Evolutionary conservation across 352 stramenopile genomes (phyloP), one percentile per base, ranked within the genome.

Genomic region (Phytopythium oedochilum): DNA sequence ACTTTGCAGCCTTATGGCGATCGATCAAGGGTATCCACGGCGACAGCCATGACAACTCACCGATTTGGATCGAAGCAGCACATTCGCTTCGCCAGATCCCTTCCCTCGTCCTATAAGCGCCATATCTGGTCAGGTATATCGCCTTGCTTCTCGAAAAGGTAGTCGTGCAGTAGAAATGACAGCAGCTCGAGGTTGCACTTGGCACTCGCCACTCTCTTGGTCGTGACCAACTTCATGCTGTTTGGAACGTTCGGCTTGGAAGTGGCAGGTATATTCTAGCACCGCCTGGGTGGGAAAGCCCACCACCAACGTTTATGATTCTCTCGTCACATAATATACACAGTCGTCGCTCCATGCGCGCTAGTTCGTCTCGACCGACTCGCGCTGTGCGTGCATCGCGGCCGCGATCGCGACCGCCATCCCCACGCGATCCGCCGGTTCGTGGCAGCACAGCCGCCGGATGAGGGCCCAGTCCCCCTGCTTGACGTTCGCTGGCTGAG

Each of bases 401-500:
- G 44, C 25, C 6, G 44, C 44, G 17, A 50, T 50, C 25, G 44
- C 44, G 2, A 50, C 25, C 26, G 26, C 15, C 26, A 71, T 65
- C 23, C 60, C 64, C 44, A 71, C 63, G 38, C 64, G 64, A n/a
- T 62, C 36, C 17, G 63, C 36, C 47, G 64, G 60, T 12, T 65
- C 40, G 51, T 50, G 64, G 12, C 53, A 44, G 43, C 60, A 68
- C 64, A 71, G 64, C 1, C 64, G 60, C 35, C 56, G 12, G 14
- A 71, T 53, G 31, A 71, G 57, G 39, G 64, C 25, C 60, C 64
- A 71, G 44, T 68, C 60, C 5, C 60, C 58, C 23, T 58, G 32
- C 43, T 47, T 60, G 18, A 68, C 64, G 22, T 55, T 55, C 25
- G 71, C 63, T 6, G 71, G 70, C 18, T 63, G 62, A 2, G 31